A percentile compares a stretch with the other conserved stretches of the same genome.
Evolutionary conservation across 352 stramenopile species (phyloP).

Genomic region (Stephanocyclus meneghinianus): DNA sequence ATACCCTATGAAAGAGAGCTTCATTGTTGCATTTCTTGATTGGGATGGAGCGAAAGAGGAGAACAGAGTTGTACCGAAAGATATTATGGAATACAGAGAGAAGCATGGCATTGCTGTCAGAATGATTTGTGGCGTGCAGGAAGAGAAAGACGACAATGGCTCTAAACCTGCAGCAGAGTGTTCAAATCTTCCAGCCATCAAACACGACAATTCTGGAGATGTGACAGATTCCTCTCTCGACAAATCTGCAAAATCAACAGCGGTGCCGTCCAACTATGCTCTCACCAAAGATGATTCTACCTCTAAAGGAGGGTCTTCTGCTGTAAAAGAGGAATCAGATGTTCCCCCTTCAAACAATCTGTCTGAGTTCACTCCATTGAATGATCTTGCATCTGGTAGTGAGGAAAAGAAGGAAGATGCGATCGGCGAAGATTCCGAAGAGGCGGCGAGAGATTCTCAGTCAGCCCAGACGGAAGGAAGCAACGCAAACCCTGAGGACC

Average conservation of each 20-base stretch:
- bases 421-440: slow-evolving; percentile 8
- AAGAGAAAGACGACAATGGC: slow-evolving; percentile 8
- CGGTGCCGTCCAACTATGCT: background rate
- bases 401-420: slow-evolving; percentile 13
- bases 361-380: background rate
- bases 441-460: background rate
- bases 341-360: background rate
- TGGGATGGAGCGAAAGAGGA: slow-evolving; percentile 83
- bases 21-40: slow-evolving; percentile 96
- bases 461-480: slow-evolving; percentile 4
- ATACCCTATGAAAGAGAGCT: slow-evolving; percentile 98
- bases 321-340: slow-evolving; percentile 5
- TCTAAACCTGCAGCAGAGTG: background rate
- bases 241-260: background rate
- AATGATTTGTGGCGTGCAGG: slow-evolving; percentile 53
- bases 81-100: slow-evolving; percentile 86
- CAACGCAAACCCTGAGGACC: slow-evolving; percentile 25
- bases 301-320: background rate
- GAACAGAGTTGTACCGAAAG: slow-evolving; percentile 87
- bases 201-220: slow-evolving; percentile 26
- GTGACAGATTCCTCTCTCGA: background rate
- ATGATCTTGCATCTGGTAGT: background rate
- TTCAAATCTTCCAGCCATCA: slow-evolving; percentile 13
- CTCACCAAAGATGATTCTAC: background rate
- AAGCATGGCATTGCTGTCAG: slow-evolving; percentile 85